Evolutionary conservation across 371 early-diverging fungal species (phyloP).

Genomic region (Umbelopsis sp.): DNA sequence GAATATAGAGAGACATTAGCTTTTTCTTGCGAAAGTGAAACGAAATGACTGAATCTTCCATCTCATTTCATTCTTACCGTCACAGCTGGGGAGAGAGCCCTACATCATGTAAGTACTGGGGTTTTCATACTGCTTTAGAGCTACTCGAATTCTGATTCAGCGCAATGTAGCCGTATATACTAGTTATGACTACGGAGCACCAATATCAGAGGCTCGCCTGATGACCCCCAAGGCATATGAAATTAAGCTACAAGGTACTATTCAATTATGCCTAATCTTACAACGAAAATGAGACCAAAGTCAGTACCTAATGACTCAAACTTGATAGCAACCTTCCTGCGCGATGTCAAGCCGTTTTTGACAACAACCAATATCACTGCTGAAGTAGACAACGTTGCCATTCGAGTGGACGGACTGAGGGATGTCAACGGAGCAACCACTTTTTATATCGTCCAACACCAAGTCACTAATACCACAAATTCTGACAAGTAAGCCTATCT

Average conservation of each 20-base stretch:
- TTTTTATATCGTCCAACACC: conserved; percentile 28
- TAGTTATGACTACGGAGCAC: conserved; percentile 31
- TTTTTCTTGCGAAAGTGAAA: no score
- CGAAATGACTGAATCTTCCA: not conserved
- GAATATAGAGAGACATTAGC: not conserved
- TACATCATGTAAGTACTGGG: conserved; percentile 10
- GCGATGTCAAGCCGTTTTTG: conserved; percentile 25
- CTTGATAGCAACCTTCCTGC: conserved; percentile 23
- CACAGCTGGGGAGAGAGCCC: conserved; percentile 24
- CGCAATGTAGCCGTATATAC: not conserved
- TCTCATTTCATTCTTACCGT: not conserved
- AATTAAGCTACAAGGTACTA: conserved; percentile 22
- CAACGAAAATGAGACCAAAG: not conserved
- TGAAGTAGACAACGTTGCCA: conserved; percentile 9
- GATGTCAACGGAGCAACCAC: conserved; percentile 19
- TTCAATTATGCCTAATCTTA: not conserved
- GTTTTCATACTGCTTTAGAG: no score
- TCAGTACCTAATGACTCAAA: not conserved
- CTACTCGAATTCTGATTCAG: not conserved
- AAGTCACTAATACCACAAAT: conserved; percentile 1
- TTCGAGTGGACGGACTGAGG: conserved; percentile 22
- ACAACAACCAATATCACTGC: conserved; percentile 21
- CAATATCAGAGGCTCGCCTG: conserved; percentile 27
- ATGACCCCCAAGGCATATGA: conserved; percentile 28
- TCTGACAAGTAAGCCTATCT: not conserved